Percentiles rank a stretch among this genome's conserved stretches.
Evolutionary conservation across 768 basidiomycete species (phyloP).

Genomic region (Kwoniella mangroviensis): DNA sequence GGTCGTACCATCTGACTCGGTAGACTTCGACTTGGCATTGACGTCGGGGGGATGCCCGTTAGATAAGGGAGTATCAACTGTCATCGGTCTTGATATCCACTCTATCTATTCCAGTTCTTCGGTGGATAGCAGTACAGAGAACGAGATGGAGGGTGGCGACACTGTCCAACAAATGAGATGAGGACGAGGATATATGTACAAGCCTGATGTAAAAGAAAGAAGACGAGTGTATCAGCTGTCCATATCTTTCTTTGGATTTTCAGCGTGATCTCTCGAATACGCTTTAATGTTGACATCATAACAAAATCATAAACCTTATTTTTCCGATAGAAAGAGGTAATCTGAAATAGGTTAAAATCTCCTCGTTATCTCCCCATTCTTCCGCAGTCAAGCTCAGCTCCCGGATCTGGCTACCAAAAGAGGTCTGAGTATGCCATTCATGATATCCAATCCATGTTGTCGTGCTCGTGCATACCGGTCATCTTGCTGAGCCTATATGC

Average conservation of each 20-base stretch:
- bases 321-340: not conserved
- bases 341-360: not conserved
- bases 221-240: not conserved
- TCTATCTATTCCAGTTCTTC: not conserved
- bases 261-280: not conserved
- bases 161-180: no score
- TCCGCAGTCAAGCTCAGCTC: not conserved
- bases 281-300: not conserved
- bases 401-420: no score
- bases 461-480: not conserved
- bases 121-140: not conserved
- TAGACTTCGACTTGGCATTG: not conserved
- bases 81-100: not conserved
- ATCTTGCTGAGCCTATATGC: not conserved
- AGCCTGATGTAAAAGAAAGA: not conserved
- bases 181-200: not conserved
- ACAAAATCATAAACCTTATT: not conserved
- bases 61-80: slow-evolving; percentile 2
- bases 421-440: no score
- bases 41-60: not conserved
- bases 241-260: no score
- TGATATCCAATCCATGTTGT: not conserved
- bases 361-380: not conserved
- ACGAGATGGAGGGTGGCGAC: not conserved
- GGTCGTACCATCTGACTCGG: not conserved